Evolutionary conservation across 257 asterid genomes (phyloP).

Genomic region (Mitragyna speciosa): DNA sequence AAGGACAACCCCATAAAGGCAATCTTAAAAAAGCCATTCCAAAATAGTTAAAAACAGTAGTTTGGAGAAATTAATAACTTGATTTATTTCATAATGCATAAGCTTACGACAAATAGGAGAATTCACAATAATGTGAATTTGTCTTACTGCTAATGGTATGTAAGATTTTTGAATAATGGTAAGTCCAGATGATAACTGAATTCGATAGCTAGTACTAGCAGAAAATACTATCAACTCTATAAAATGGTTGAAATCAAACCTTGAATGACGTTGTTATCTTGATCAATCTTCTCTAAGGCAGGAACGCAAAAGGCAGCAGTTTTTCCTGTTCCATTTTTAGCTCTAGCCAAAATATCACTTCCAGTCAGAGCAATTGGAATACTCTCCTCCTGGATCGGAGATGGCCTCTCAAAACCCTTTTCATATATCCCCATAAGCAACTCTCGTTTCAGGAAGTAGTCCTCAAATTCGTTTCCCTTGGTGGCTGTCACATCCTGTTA

Average conservation of each 20-base stretch:
- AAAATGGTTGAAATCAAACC: constrained; percentile 40
- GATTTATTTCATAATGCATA: neutral
- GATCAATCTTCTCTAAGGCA: constrained; percentile 83
- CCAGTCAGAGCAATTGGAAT: constrained; percentile 93
- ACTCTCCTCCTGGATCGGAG: constrained; percentile 95
- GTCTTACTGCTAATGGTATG: neutral
- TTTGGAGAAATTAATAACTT: neutral
- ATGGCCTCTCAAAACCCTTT: constrained; percentile 93
- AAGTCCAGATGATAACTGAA: neutral
- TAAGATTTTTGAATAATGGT: too few relatives aligned
- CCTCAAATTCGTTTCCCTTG: constrained; percentile 88
- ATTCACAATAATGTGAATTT: neutral
- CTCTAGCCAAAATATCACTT: constrained; percentile 88
- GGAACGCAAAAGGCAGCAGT: constrained; percentile 95
- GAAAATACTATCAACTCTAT: neutral
- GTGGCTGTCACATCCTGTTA: constrained; percentile 89
- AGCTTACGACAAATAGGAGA: neutral
- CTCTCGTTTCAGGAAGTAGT: constrained; percentile 84
- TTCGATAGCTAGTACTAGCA: neutral
- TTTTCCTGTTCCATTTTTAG: constrained; percentile 94
- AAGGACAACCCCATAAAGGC: neutral
- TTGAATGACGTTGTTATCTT: constrained; percentile 80
- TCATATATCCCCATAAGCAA: constrained; percentile 95
- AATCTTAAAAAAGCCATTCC: neutral
- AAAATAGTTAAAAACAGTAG: neutral